Evolutionary conservation across 352 stramenopile genomes (phyloP).

Genomic region (Pythium monospermum): DNA sequence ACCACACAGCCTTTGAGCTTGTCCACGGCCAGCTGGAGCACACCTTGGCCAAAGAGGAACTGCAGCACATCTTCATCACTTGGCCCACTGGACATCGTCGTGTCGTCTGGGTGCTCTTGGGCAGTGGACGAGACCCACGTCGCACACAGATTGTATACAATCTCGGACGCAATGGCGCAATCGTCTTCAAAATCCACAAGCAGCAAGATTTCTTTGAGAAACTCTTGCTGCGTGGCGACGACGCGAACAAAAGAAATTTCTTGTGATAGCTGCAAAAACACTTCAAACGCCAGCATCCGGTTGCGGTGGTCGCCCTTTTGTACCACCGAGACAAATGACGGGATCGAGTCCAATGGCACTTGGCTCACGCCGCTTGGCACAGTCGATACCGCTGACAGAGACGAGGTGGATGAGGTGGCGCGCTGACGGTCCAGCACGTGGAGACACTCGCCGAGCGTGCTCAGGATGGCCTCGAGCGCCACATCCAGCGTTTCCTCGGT

Average conservation of each 20-base stretch:
- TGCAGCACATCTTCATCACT: conserved; percentile 39
- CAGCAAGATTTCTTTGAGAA: conserved; percentile 66
- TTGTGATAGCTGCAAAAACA: conserved; percentile 59
- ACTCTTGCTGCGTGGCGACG: conserved; percentile 46
- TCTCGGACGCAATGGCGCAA: conserved; percentile 64
- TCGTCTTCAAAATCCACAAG: conserved; percentile 73
- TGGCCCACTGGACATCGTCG: conserved; percentile 15
- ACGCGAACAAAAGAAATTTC: conserved; percentile 51
- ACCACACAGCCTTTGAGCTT: conserved; percentile 70
- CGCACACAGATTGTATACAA: conserved; percentile 60
- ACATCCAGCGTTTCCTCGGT: conserved; percentile 49
- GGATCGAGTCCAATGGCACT: conserved; percentile 47
- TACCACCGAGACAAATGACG: conserved; percentile 59
- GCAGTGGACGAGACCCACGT: conserved; percentile 23
- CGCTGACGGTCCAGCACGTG: conserved; percentile 39
- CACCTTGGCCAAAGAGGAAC: conserved; percentile 52
- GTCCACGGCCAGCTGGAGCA: conserved; percentile 56
- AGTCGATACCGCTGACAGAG: conserved; percentile 25
- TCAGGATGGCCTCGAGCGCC: conserved; percentile 67
- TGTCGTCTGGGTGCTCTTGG: not conserved
- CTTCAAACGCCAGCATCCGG: conserved; percentile 67
- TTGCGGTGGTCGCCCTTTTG: conserved; percentile 54
- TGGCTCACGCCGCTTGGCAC: conserved; percentile 25
- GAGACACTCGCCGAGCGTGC: conserved; percentile 71
- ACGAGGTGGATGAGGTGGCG: conserved; percentile 1